Percentiles rank a stretch among this genome's conserved stretches.
Evolutionary conservation across 1,284 basidiomycete species (phyloP).

Genomic region (Tilletia setariae): DNA sequence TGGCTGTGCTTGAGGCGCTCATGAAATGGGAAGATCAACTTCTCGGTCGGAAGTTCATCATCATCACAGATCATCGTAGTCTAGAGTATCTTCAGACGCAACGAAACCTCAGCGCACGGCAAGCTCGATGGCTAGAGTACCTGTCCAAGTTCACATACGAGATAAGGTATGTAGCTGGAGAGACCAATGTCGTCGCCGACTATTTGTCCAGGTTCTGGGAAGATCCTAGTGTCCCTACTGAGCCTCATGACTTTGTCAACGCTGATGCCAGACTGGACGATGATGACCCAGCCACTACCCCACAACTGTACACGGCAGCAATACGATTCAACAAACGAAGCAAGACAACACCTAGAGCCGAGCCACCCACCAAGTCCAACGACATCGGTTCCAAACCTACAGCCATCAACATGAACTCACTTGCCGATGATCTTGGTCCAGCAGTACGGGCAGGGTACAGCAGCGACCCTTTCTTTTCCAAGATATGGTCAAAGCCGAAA

Average conservation of each 20-base stretch:
- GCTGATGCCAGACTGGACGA: not conserved
- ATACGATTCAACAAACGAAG: too few relatives aligned
- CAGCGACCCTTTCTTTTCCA: not conserved
- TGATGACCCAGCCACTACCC: not conserved
- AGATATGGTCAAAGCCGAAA: not conserved
- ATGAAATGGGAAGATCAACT: constrained; percentile 20
- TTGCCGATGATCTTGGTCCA: not conserved
- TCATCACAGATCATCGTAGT: constrained; percentile 22
- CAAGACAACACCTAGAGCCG: not conserved
- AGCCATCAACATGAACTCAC: not conserved
- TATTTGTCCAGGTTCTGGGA: constrained; percentile 19
- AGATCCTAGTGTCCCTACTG: not conserved
- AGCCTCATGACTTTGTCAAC: constrained; percentile 6
- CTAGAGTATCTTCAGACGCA: constrained; percentile 48
- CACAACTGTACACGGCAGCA: not conserved
- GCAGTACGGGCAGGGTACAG: not conserved
- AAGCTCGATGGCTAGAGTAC: constrained; percentile 55
- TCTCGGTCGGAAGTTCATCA: constrained; percentile 18
- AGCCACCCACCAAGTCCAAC: not conserved
- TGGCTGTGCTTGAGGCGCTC: constrained; percentile 18
- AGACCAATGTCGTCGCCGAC: constrained; percentile 23
- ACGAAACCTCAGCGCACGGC: constrained; percentile 49
- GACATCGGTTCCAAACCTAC: not conserved
- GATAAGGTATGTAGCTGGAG: constrained; percentile 53
- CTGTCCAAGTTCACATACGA: constrained; percentile 54